Evolutionary conservation across 1,284 basidiomycete genomes (phyloP).

Genomic region (Sphagnurus paluster): DNA sequence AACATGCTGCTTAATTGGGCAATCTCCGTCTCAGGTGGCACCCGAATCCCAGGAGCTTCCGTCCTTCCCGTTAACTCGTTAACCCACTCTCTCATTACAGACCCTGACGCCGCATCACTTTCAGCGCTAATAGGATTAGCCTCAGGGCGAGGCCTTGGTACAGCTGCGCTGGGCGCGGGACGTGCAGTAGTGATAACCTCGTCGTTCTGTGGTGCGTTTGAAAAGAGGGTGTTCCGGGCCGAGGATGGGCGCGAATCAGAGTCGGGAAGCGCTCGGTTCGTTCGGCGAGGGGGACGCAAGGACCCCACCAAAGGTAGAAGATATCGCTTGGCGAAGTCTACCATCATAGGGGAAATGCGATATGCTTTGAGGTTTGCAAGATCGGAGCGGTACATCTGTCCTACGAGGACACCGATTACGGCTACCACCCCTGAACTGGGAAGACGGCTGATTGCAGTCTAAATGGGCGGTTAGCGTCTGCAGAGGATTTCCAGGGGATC

Average conservation of each 20-base stretch:
- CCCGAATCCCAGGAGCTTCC: constrained; percentile 57
- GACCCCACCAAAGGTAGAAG: constrained; percentile 68
- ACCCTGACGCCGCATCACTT: constrained; percentile 30
- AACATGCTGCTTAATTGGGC: constrained; percentile 78
- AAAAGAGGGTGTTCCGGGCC: constrained; percentile 18
- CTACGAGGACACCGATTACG: constrained; percentile 64
- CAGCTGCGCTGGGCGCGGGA: constrained; percentile 26
- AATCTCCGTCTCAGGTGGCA: constrained; percentile 76
- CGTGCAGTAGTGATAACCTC: constrained; percentile 62
- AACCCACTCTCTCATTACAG: constrained; percentile 81
- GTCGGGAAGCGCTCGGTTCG: constrained; percentile 47
- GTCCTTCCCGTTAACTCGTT: constrained; percentile 72
- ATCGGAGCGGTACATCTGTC: constrained; percentile 81
- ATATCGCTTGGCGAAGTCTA: constrained; percentile 50
- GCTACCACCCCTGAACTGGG: constrained; percentile 66
- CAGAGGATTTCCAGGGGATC: too few relatives aligned
- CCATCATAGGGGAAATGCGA: constrained; percentile 62
- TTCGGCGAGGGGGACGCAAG: constrained; percentile 47
- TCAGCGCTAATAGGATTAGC: constrained; percentile 15
- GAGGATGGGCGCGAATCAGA: constrained; percentile 22
- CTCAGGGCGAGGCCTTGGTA: constrained; percentile 21
- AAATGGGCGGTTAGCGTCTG: constrained; percentile 2
- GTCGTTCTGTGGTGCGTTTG: constrained; percentile 33
- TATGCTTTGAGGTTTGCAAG: constrained; percentile 72
- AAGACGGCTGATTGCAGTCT: constrained; percentile 70